phyloP scores from a whole-genome alignment of 352 stramenopile genomes.

The Globisporangium megalacanthum region DNA sequence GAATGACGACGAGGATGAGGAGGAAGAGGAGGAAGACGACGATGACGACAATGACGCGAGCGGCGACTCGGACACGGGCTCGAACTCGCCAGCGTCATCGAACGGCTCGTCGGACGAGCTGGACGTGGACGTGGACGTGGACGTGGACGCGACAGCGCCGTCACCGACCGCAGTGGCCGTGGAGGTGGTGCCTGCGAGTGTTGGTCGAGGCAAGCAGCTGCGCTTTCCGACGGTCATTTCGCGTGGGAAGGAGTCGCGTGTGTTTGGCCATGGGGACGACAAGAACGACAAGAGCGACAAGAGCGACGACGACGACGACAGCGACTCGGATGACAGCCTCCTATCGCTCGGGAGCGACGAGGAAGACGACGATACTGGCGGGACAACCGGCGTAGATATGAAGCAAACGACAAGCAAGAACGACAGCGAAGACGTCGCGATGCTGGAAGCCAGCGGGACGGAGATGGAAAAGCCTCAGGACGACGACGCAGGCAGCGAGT shows the following conservation, averaged over 20 bases:
- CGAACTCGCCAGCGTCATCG: conserved; percentile 23
- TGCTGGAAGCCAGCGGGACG: conserved; percentile 9
- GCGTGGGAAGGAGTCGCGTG: conserved; percentile 58
- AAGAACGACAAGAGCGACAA: conserved; percentile 14
- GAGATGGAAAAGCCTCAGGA: conserved; percentile 2
- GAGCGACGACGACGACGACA: conserved; percentile 19
- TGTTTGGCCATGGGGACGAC: conserved; percentile 26
- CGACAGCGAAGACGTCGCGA: neutral
- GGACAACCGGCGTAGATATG: too few relatives aligned
- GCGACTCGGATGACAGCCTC: conserved; percentile 69
- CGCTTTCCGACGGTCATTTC: conserved; percentile 67
- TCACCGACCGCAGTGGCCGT: conserved; percentile 25
- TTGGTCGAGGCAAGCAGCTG: conserved; percentile 73
- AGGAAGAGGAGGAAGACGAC: conserved; percentile 20
- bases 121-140: conserved; percentile 15
- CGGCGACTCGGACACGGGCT: conserved; percentile 13
- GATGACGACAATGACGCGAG: conserved; percentile 1
- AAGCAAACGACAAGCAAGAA: conserved; percentile 1
- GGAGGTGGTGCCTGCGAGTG: conserved; percentile 66
- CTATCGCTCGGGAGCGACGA: conserved; percentile 66
- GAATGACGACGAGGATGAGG: conserved; percentile 22
- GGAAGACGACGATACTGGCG: conserved; percentile 38
- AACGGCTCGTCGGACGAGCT: conserved; percentile 23
- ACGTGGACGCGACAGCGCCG: conserved; percentile 4
- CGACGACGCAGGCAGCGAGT: conserved; percentile 17